A percentile compares a stretch with the other conserved stretches of the same genome.
Conservation (phyloP, 2,329 filamentous ascomycete genomes). For the Nothophoma quercina region DNA sequence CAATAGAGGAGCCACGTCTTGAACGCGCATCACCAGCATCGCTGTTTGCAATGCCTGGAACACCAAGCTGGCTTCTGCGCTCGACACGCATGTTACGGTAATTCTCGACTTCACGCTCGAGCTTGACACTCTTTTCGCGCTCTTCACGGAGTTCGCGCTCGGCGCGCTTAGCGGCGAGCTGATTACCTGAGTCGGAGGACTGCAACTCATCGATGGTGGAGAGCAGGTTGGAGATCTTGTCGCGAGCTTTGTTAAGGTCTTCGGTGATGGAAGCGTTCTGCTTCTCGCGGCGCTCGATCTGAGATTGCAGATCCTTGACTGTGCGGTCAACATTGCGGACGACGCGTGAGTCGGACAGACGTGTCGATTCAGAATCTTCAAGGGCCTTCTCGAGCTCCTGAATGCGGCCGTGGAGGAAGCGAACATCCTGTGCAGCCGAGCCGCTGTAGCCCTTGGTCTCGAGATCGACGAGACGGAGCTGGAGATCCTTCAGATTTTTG, state of each 20-base stretch:
- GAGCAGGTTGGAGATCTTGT: slow-evolving; percentile 89
- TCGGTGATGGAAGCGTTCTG: slow-evolving; percentile 80
- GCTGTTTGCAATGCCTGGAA: slow-evolving; percentile 49
- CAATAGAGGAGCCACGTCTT: slow-evolving; percentile 54
- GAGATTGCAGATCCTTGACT: slow-evolving; percentile 89
- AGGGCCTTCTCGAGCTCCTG: slow-evolving; percentile 94
- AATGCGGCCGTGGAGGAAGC: slow-evolving; percentile 91
- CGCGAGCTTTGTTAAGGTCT: slow-evolving; percentile 83
- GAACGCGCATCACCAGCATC: slow-evolving; percentile 54
- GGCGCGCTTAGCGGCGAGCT: slow-evolving; percentile 82
- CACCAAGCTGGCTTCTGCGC: slow-evolving; percentile 50
- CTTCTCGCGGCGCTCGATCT: slow-evolving; percentile 94
- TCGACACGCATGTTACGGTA: slow-evolving; percentile 78
- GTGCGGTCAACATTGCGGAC: slow-evolving; percentile 92
- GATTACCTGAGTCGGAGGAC: slow-evolving; percentile 79
- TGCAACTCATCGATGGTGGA: slow-evolving; percentile 94
- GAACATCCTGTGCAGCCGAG: slow-evolving; percentile 90
- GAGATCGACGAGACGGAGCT: slow-evolving; percentile 87
- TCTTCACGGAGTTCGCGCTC: slow-evolving; percentile 92
- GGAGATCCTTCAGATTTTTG: slow-evolving; percentile 88
- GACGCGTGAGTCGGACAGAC: slow-evolving; percentile 82
- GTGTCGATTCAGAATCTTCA: slow-evolving; percentile 80
- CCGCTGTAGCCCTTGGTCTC: slow-evolving; percentile 94
- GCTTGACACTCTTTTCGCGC: slow-evolving; percentile 76
- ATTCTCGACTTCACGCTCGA: slow-evolving; percentile 89